Conservation (phyloP, 2,329 filamentous ascomycete species). For the Paecilomyces variotii region DNA sequence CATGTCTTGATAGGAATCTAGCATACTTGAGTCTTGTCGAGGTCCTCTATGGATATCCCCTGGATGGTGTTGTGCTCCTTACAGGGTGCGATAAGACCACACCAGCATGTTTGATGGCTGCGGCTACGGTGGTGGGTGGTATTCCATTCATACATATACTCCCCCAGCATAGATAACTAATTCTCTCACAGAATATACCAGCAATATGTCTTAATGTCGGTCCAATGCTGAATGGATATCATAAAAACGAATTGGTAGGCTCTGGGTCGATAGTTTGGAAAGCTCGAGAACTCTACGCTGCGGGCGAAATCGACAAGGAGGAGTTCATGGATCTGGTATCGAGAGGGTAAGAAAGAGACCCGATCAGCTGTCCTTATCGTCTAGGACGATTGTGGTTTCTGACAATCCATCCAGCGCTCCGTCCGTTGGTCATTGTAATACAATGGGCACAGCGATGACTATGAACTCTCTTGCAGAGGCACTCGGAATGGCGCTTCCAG, state of each 20-base stretch:
- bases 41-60: conserved; percentile 40
- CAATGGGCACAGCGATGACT: conserved; percentile 47
- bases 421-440: conserved; percentile 45
- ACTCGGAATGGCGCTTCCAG: conserved; percentile 46
- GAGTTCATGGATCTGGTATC: conserved; percentile 41
- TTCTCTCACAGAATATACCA: conserved; percentile 37
- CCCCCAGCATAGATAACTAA: conserved; percentile 3
- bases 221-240: conserved; percentile 46
- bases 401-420: conserved; percentile 27
- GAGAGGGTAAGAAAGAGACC: conserved; percentile 23
- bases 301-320: conserved; percentile 39
- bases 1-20: conserved; percentile 44
- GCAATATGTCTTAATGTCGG: conserved; percentile 46
- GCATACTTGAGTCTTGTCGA: conserved; percentile 43
- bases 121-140: conserved; percentile 38
- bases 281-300: conserved; percentile 40
- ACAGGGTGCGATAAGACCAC: conserved; percentile 49
- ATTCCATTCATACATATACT: background rate
- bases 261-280: conserved; percentile 44
- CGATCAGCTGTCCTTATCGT: background rate
- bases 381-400: background rate
- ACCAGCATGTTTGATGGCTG: conserved; percentile 45
- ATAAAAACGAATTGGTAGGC: conserved; percentile 34
- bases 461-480: conserved; percentile 48
- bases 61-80: conserved; percentile 45